Percentiles rank a stretch among this genome's conserved stretches.
These are phyloP conservation scores for Mimosa bimucronata DNA, from an alignment of 306 rosid genomes.

Conservation along the genomic window DNA sequence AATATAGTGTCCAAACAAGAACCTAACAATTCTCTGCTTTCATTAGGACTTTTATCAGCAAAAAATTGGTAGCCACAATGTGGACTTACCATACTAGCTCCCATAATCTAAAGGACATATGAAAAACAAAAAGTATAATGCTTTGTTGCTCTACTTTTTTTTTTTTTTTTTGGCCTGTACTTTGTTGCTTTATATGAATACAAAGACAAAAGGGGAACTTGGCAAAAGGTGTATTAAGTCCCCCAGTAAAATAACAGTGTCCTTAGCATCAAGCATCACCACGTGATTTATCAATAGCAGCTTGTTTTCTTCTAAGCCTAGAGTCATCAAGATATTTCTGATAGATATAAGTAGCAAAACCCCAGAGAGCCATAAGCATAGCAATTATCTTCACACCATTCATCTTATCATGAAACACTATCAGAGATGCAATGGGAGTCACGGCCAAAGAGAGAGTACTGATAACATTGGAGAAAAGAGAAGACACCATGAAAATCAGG, in stretches of 20 bases:
- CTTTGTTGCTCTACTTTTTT: neutral
- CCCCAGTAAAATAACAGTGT: conserved; percentile 1
- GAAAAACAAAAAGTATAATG: neutral
- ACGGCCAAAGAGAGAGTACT: conserved; percentile 86
- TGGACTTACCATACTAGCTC: neutral
- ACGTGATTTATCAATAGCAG: conserved; percentile 31
- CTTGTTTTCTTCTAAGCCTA: conserved; percentile 45
- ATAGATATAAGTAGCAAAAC: conserved; percentile 71
- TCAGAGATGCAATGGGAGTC: conserved; percentile 81
- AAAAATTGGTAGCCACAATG: conserved; percentile 9
- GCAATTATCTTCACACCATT: conserved; percentile 84
- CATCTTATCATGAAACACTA: conserved; percentile 82
- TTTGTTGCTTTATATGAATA: neutral
- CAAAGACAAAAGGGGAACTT: conserved; percentile 12
- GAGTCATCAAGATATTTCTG: conserved; percentile 83
- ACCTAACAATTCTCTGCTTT: neutral
- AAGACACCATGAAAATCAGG: conserved; percentile 78
- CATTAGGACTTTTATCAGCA: neutral
- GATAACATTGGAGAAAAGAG: conserved; percentile 90
- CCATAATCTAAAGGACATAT: neutral
- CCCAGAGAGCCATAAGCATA: conserved; percentile 90
- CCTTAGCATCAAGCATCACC: conserved; percentile 44
- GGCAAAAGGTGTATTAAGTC: conserved; percentile 9
- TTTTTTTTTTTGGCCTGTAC: too few relatives aligned
- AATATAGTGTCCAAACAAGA: neutral